Evolutionary conservation across 352 stramenopile genomes (phyloP).

Genomic region (Phytophthora ramorum): DNA sequence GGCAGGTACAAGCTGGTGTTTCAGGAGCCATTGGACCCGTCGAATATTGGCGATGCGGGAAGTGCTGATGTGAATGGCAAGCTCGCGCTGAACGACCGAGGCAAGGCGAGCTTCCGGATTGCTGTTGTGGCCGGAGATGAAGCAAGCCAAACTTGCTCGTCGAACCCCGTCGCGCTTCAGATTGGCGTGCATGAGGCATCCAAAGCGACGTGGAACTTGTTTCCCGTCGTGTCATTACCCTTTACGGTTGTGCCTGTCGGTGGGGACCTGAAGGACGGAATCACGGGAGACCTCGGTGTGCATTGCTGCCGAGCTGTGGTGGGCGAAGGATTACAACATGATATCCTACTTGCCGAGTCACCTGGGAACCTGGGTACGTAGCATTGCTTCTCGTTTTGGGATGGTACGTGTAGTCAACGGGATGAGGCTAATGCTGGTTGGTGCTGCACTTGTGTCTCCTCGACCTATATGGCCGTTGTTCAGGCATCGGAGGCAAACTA

Average conservation of each 20-base stretch:
- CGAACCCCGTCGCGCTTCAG: constrained; percentile 45
- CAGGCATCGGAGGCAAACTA: constrained; percentile 83
- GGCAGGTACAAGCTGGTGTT: constrained; percentile 39
- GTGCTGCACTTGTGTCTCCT: not conserved
- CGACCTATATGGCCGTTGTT: not conserved
- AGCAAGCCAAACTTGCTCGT: not conserved
- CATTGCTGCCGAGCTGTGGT: constrained; percentile 75
- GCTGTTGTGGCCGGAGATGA: constrained; percentile 31
- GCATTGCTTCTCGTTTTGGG: not conserved
- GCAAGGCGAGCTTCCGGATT: constrained; percentile 60
- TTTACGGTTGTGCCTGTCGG: constrained; percentile 40
- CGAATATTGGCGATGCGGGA: constrained; percentile 16
- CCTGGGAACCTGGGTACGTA: constrained; percentile 68
- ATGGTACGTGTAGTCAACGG: not conserved
- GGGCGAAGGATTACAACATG: constrained; percentile 52
- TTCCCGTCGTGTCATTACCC: constrained; percentile 74
- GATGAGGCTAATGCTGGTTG: constrained; percentile 13
- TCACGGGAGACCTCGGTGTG: constrained; percentile 51
- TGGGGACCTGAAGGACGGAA: constrained; percentile 23
- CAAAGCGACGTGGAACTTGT: constrained; percentile 52
- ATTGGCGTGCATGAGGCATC: constrained; percentile 46
- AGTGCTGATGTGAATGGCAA: constrained; percentile 33
- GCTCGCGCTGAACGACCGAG: constrained; percentile 64
- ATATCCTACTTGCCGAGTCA: constrained; percentile 79
- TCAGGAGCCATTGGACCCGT: constrained; percentile 22